Evolutionary conservation across 1,139 yeast genomes (phyloP).

Genomic region (Candida gigantensis): DNA sequence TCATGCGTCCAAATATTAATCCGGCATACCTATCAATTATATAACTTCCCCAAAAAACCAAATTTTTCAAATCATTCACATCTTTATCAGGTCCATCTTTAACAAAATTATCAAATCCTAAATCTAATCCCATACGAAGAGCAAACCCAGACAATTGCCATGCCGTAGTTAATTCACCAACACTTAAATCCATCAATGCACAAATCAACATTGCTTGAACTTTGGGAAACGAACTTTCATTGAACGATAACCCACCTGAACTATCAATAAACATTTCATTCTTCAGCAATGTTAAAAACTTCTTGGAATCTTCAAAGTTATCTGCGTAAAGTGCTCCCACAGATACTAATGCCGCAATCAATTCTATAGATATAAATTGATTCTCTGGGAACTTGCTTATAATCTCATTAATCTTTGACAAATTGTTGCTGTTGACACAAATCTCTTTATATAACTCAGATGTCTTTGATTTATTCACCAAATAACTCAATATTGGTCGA

Average conservation of each 20-base stretch:
- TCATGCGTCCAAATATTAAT: conserved; percentile 13
- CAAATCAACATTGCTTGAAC: conserved; percentile 9
- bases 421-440: conserved; percentile 2
- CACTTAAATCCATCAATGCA: conserved; percentile 11
- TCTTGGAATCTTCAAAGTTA: conserved; percentile 7
- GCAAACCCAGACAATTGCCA: conserved; percentile 14
- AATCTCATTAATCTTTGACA: conserved; percentile 2
- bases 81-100: conserved; percentile 8
- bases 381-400: conserved; percentile 9
- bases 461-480: conserved; percentile 4
- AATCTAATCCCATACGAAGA: conserved; percentile 14
- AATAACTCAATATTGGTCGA: conserved; percentile 10
- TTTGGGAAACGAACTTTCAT: conserved; percentile 11
- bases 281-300: conserved; percentile 9
- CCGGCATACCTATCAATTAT: conserved; percentile 12
- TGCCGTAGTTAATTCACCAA: conserved; percentile 12
- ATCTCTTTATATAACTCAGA: conserved; percentile 7
- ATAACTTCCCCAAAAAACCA: conserved; percentile 13
- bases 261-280: conserved; percentile 5
- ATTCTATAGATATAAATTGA: conserved; percentile 11
- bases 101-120: conserved; percentile 11
- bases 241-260: conserved; percentile 3
- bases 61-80: conserved; percentile 6
- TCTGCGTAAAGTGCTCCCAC: conserved; percentile 10
- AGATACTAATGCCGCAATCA: conserved; percentile 10